Evolutionary conservation across 345 rosid genomes (phyloP), one percentile per base, ranked within the genome.

Genomic region (Gossypium longicalyx): DNA sequence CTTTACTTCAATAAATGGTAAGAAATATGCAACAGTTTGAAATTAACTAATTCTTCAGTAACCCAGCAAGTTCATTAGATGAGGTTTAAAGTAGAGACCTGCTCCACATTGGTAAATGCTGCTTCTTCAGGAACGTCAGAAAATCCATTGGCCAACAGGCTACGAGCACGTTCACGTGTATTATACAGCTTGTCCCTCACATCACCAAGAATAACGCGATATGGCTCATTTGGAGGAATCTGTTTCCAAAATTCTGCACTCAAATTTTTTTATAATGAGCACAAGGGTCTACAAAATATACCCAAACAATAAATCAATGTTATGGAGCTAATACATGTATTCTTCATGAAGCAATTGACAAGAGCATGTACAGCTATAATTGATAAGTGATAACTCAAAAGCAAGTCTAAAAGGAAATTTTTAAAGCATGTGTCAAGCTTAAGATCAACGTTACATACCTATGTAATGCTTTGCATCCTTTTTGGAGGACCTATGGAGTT

Each of bases 401-500:
- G 56, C 38, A 47, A 47, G 19, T 48, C 41, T 67, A 47, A 67
- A 23, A 67, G 0, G 38, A 17, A 20, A 45, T 45, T 19, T 67
- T 47, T 48, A 48, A 48, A 47, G 41, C 41, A 23, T 16, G 27
- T 13, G 13, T 13, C 41, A 34, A 34, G 41, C 41, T 5, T 27
- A 56, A 12, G 49, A 73, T 70, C 13, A 71, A 43, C 29, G 69
- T 38, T 57, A 53, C 56, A 41, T 81, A 93, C 99, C 98, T 74
- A 96, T 96, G 82, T 88, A 96, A 85, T 96, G 99, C 82, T 96
- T 96, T 20, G 94, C 92, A 74, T 93, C 98, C 83, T 80, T 93
- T 82, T 80, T 93, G 7, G 91, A 75, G 53, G 89, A 87, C 29
- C 83, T 84, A 20, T 90, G 98, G 77, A 93, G 89, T 76, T 86